phyloP scores from a whole-genome alignment of 2,329 filamentous ascomycete genomes.

The Hawksworthiomyces lignivorus region DNA sequence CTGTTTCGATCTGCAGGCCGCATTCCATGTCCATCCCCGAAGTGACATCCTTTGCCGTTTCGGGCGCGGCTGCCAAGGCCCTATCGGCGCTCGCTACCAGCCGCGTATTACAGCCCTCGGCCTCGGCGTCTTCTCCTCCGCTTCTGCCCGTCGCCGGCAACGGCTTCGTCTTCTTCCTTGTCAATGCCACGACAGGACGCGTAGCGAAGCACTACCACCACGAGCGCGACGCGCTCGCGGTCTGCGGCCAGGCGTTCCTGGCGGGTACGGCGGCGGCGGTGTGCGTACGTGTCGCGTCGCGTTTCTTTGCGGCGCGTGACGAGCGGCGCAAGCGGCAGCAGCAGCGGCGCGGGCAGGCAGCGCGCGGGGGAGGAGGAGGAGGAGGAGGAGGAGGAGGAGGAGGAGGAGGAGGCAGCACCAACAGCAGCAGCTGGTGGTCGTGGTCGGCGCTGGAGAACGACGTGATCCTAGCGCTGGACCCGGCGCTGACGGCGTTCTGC shows the following conservation, averaged over 20 bases:
- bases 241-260: too few relatives aligned
- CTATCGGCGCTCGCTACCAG: conserved; percentile 73
- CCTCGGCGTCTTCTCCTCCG: too few relatives aligned
- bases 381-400: too few relatives aligned
- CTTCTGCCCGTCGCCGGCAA: conserved; percentile 49
- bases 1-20: too few relatives aligned
- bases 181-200: conserved; percentile 42
- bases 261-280: too few relatives aligned
- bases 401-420: background rate
- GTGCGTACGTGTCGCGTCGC: too few relatives aligned
- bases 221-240: too few relatives aligned
- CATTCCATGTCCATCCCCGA: conserved; percentile 54
- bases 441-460: conserved; percentile 70
- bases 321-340: too few relatives aligned
- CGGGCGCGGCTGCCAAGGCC: conserved; percentile 70
- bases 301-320: too few relatives aligned
- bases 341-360: too few relatives aligned
- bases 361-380: too few relatives aligned
- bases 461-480: conserved; percentile 74
- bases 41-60: conserved; percentile 66
- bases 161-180: conserved; percentile 80
- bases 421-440: conserved; percentile 57
- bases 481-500: conserved; percentile 78
- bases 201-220: conserved; percentile 6
- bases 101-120: too few relatives aligned